Base-by-base conservation (phyloP, 2,329 filamentous ascomycete species). In the Orbilia quercus region DNA sequence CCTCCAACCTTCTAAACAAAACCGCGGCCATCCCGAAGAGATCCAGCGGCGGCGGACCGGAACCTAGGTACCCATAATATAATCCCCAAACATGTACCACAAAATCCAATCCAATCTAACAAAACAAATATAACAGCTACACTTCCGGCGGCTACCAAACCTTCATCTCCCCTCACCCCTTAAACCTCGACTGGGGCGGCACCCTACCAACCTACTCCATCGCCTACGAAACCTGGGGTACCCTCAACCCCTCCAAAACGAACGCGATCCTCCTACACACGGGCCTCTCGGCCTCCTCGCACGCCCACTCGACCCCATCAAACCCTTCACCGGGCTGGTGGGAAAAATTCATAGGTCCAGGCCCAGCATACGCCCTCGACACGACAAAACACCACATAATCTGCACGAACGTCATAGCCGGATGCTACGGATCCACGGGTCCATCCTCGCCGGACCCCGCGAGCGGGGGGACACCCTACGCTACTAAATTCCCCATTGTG, bases 271-370 rank as follows among this genome's bases (percentile, higher is more conserved):
- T 99, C 7, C 83, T 99, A 1, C 92, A 98, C 80, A 99, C 95
- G 0, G 95, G 95, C 7, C 85, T 99, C 3, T 97, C 93, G 0
- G 95, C 95, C n/a, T 97, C 93, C 5, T 98, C 93, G 66, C 95
- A 99, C 82, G 95, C 95, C 1, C 93, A 93, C 79, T 97, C 92
- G 67, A 98, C 94, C n/a, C 85, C 87, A 58, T 83, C 84, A 7
- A 99, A 99, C 80, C 86, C 91, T 0, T 90, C 93, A 80, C 90
- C 92, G 0, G 95, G 95, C 2, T 99, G 95, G 95, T 99, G 95
- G 95, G 95, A 99, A 82, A 94, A 90, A 81, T 99, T 99, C 80
- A 98, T 99, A 78, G 95, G 95, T 0, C 90, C 93, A 0, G 92
- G 91, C 0, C 90, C 92, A 9, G 69, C 66, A 0, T 72, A 67